A percentile compares a stretch with the other conserved stretches of the same genome.
phyloP scores from a whole-genome alignment of 2,329 filamentous ascomycete species.

The Penicillium brevicompactum region DNA sequence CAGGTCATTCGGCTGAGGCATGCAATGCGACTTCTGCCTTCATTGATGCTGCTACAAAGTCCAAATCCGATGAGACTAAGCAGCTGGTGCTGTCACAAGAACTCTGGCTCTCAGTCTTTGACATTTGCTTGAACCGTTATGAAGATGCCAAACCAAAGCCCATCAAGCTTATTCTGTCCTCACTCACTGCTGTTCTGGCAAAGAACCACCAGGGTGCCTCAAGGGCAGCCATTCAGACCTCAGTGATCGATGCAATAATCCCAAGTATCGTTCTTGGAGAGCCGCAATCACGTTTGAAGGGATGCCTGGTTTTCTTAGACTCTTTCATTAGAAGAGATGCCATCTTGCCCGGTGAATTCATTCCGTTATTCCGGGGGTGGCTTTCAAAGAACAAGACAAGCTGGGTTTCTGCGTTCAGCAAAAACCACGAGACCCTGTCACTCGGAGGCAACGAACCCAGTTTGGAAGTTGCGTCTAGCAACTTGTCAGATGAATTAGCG shows the following conservation, averaged over 20 bases:
- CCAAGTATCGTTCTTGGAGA: conserved; percentile 43
- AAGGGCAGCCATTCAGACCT: conserved; percentile 21
- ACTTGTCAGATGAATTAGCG: conserved; percentile 24
- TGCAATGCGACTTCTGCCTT: conserved; percentile 50
- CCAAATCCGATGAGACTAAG: conserved; percentile 33
- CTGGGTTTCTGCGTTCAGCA: conserved; percentile 37
- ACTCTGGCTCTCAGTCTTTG: conserved; percentile 45
- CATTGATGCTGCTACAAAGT: conserved; percentile 40
- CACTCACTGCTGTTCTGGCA: conserved; percentile 39
- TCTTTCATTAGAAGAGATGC: conserved; percentile 41
- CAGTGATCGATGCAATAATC: conserved; percentile 31
- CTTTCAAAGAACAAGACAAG: conserved; percentile 31
- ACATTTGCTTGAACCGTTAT: conserved; percentile 43
- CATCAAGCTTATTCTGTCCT: conserved; percentile 47
- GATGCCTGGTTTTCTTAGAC: conserved; percentile 40
- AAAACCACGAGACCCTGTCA: conserved; percentile 34
- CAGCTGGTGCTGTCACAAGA: conserved; percentile 35
- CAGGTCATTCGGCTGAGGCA: conserved; percentile 43
- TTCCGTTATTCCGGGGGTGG: conserved; percentile 35
- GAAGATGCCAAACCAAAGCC: conserved; percentile 48
- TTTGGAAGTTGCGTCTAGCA: conserved; percentile 1
- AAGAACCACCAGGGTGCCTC: conserved; percentile 29
- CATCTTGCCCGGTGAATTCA: conserved; percentile 33
- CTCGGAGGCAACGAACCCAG: conserved; percentile 26
- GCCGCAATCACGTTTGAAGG: conserved; percentile 41